Evolutionary conservation across 306 rosid species (phyloP), one percentile per base, ranked within the genome.

Genomic region (Pueraria montana): DNA sequence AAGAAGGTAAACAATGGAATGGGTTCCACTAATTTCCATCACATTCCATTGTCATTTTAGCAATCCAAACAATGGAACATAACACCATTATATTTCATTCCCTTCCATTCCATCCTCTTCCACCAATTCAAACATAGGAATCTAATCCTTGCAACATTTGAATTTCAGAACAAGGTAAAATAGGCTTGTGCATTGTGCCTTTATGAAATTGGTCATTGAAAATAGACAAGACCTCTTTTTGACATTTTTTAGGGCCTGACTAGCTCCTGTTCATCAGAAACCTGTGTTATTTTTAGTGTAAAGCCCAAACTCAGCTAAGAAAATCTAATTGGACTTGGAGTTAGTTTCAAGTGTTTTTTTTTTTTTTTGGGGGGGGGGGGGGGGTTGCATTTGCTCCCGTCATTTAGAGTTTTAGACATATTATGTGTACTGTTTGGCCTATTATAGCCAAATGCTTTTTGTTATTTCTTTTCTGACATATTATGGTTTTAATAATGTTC

Each of bases 401-500:
- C 61, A 52, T 40, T n/a, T 64, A 53, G 61, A 18, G 5, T 53
- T 52, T 20, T 53, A 43, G 27, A 55, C 48, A 53, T 65, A 11
- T 72, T 68, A 8, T 63, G 23, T 69, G 20, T 49, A 17, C 71
- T 71, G 61, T 52, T 43, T 79, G 66, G 6, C 50, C 18, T 21
- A 23, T 68, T 58, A 62, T 61, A 64, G 65, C 66, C 63, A 72
- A 64, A 72, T 74, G 14, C 56, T 59, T 56, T 55, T 74, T 81
- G 66, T 21, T 74, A 74, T 26, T 88, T 84, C 84, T 67, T 65
- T 49, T 20, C 26, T 34, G 72, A 26, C 67, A 73, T 80, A 24
- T 76, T 48, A 17, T 80, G 52, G 59, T 67, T 77, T 84, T 81
- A 70, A 81, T 93, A 75, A 82, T 81, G 75, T 78, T 80, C 80